Evolutionary conservation across 495 filamentous ascomycete species (phyloP), one percentile per base, ranked within the genome.

Genomic region (Penicillium goetzii): DNA sequence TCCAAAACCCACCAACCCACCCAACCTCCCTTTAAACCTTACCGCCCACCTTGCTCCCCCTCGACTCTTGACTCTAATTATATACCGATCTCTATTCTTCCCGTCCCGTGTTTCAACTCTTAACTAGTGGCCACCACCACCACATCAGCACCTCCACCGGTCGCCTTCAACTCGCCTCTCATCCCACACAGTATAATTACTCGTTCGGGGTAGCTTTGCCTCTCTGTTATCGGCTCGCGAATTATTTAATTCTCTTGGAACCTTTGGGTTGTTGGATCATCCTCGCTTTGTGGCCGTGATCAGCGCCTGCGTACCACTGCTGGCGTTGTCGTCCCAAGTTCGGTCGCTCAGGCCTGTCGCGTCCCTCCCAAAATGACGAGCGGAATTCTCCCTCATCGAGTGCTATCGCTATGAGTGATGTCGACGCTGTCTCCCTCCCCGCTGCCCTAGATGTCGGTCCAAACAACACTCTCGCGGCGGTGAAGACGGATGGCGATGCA

Each of bases 371-470:
- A 78, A 76, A 82, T 82, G 80, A 80, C 78, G 80, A 82, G 73
- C 77, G 72, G 73, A 72, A 79, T 67, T 58, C 66, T 70, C 68
- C 73, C 65, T 72, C 69, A 71, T 76, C 77, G 72, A 79, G 73
- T 78, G 74, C 69, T 79, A 78, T 74, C 80, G 77, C 77, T 78
- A 82, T 82, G 80, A 82, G 77, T 81, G 78, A 82, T 82, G 76
- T 77, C 66, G 77, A 79, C 60, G 68, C 79, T 68, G 74, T 76
- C 67, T 74, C 78, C 63, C 72, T 79, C 67, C 77, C 76, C 72
- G 74, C 77, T 80, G 66, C 72, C 73, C 70, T 77, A 74, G 74
- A 80, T 71, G 70, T 74, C 72, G 69, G 73, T 69, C 70, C 68
- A 56, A 77, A 70, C 55, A 69, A 70, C 57, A 69, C 70, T 61